Percentiles rank a stretch among this genome's conserved stretches.
These are phyloP conservation scores for Cyclanthera cordifolia DNA, from an alignment of 306 rosid species.

Conservation along the genomic window DNA sequence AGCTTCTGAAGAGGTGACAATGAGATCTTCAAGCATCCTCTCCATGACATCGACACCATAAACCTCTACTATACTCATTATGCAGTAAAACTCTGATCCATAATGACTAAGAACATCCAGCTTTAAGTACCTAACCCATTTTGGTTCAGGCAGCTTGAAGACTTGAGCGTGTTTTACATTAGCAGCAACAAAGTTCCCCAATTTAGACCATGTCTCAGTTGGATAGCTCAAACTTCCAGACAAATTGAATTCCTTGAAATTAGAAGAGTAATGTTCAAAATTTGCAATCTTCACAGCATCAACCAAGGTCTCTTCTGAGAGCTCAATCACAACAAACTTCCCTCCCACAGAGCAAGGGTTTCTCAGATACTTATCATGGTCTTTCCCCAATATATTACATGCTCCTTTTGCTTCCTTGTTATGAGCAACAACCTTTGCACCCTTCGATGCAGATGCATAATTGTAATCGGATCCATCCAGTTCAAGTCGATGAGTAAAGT, in stretches of 20 bases:
- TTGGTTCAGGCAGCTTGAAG: constrained; percentile 56
- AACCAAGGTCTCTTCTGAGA: constrained; percentile 68
- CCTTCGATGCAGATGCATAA: constrained; percentile 81
- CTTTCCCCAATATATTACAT: constrained; percentile 53
- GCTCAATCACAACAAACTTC: constrained; percentile 75
- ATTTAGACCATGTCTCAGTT: constrained; percentile 40
- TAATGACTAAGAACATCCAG: constrained; percentile 60
- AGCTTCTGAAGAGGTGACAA: constrained; percentile 47
- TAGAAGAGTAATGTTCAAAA: constrained; percentile 85
- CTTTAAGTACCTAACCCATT: constrained; percentile 74
- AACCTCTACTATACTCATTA: constrained; percentile 66
- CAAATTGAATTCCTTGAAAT: constrained; percentile 63
- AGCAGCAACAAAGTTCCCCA: constrained; percentile 59
- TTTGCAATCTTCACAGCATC: constrained; percentile 72
- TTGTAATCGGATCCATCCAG: constrained; percentile 66
- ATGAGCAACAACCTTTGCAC: constrained; percentile 78
- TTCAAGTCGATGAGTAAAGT: constrained; percentile 58
- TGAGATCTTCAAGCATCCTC: constrained; percentile 82
- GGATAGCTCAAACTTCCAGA: constrained; percentile 68
- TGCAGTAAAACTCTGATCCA: constrained; percentile 91
- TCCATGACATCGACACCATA: constrained; percentile 78
- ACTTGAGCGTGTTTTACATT: constrained; percentile 69
- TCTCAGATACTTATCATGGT: constrained; percentile 73
- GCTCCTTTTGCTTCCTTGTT: constrained; percentile 91
- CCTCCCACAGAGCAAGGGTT: constrained; percentile 75